Evolutionary conservation across 2,329 filamentous ascomycete genomes (phyloP).

Genomic region (Corinectria fuckeliana): DNA sequence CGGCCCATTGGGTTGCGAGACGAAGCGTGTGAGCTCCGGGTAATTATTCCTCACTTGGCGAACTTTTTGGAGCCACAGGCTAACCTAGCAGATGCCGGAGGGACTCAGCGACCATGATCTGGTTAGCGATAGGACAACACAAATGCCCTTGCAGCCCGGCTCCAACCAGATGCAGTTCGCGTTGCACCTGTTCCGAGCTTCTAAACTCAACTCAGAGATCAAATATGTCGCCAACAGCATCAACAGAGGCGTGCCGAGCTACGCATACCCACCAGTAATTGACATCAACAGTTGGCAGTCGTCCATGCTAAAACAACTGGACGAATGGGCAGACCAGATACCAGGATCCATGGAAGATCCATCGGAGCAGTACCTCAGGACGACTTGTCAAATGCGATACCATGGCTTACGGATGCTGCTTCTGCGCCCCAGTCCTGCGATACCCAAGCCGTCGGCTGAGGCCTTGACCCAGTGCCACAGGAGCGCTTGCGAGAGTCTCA

Average conservation of each 20-base stretch:
- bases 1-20: conserved; percentile 61
- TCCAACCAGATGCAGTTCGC: conserved; percentile 46
- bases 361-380: conserved; percentile 33
- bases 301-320: conserved; percentile 48
- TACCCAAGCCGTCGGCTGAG: conserved; percentile 53
- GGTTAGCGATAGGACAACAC: not conserved
- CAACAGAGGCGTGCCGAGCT: conserved; percentile 52
- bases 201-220: conserved; percentile 61
- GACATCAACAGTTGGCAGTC: conserved; percentile 55
- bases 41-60: conserved; percentile 30
- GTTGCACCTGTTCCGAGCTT: conserved; percentile 56
- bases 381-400: conserved; percentile 53
- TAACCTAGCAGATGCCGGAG: conserved; percentile 40
- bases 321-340: conserved; percentile 48
- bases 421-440: conserved; percentile 57
- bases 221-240: conserved; percentile 63
- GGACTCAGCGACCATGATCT: conserved; percentile 35
- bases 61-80: not conserved
- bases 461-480: conserved; percentile 50
- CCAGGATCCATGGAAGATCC: conserved; percentile 32
- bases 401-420: conserved; percentile 57
- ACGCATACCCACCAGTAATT: conserved; percentile 54
- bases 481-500: conserved; percentile 50
- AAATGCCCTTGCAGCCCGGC: not conserved
- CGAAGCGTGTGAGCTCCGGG: conserved; percentile 60